Base-by-base conservation (phyloP, 1,284 basidiomycete genomes). In the Ceratobasidium sp. region DNA sequence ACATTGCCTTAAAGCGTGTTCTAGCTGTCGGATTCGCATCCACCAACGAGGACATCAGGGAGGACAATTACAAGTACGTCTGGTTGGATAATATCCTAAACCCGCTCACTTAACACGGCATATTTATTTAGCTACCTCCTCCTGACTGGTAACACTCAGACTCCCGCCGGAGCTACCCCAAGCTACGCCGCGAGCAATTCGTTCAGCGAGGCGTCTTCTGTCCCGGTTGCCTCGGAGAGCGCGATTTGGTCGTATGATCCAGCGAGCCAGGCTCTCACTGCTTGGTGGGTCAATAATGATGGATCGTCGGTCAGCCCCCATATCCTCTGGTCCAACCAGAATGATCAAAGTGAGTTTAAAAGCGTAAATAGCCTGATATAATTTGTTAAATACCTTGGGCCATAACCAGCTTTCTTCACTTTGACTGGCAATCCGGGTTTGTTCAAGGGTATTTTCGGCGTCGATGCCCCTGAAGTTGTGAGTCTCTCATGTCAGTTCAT, bases 261-360 rank as follows among this genome's bases (percentile, higher is more conserved):
- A 1, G 39, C 42, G 13, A 60, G 56, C 33, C 23, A 21, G 41
- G 68, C 49, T 41, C 46, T 69, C 19, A 69, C 56, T 9, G 68
- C 47, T 21, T 39, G 50, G 19, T 69, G 68, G 68, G 60, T 60
- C 50, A 69, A 69, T 29, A 60, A 46, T 27, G 68, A 69, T 23
- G 57, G 19, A 4, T 49, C 46, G 7, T 29, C 58, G 9, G 46
- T 47, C 9, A 33, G 44, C 19, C 39, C 46, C 3, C 19, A 50
- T 25, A 13, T 60, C 33, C 29, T 60, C n/a, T 60, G 50, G n/a
- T 44, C 58, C 4, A 47, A 60, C 36, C 46, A 60, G 13, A 16
- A 36, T 21, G 49, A 60, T 30, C 4, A 36, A 4, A 5, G 33
- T 36, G 33, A 36, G 33, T n/a, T n/a, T n/a, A n/a, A n/a, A n/a